phyloP scores from a whole-genome alignment of 768 basidiomycete species.

The Xerocomus brunneocitrinus region DNA sequence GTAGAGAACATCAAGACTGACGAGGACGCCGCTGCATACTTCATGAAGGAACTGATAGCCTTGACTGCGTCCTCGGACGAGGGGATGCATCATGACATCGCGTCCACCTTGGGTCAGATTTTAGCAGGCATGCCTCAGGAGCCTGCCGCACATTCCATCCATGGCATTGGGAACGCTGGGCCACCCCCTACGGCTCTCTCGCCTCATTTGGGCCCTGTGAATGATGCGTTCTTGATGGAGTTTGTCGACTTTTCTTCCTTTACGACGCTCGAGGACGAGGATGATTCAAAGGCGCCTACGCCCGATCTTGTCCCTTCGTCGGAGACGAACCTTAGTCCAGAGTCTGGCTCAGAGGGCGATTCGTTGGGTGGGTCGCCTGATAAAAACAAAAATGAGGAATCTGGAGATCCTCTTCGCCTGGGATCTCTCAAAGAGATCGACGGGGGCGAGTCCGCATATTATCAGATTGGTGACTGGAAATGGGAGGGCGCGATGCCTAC shows the following conservation, averaged over 20 bases:
- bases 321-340: slow-evolving; percentile 74
- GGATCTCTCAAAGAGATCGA: slow-evolving; percentile 68
- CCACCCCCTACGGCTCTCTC: slow-evolving; percentile 32
- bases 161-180: slow-evolving; percentile 25
- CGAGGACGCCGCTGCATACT: slow-evolving; percentile 59
- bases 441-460: slow-evolving; percentile 71
- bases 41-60: slow-evolving; percentile 63
- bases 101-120: slow-evolving; percentile 59
- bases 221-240: slow-evolving; percentile 36
- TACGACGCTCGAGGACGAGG: slow-evolving; percentile 50
- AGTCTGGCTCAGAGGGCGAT: slow-evolving; percentile 65
- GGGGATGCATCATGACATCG: slow-evolving; percentile 44
- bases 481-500: slow-evolving; percentile 67
- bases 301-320: slow-evolving; percentile 69
- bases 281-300: slow-evolving; percentile 63
- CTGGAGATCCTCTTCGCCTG: slow-evolving; percentile 50
- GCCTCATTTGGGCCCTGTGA: slow-evolving; percentile 35
- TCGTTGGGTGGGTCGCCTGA: slow-evolving; percentile 41
- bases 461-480: slow-evolving; percentile 55
- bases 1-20: slow-evolving; percentile 53
- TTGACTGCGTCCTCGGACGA: slow-evolving; percentile 38
- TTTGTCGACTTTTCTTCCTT: slow-evolving; percentile 69
- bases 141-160: slow-evolving; percentile 27
- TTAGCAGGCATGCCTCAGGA: slow-evolving; percentile 53
- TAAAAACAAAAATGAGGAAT: slow-evolving; percentile 53